Conservation (phyloP, 139 green algal species). For the Volvox reticuliferus region DNA sequence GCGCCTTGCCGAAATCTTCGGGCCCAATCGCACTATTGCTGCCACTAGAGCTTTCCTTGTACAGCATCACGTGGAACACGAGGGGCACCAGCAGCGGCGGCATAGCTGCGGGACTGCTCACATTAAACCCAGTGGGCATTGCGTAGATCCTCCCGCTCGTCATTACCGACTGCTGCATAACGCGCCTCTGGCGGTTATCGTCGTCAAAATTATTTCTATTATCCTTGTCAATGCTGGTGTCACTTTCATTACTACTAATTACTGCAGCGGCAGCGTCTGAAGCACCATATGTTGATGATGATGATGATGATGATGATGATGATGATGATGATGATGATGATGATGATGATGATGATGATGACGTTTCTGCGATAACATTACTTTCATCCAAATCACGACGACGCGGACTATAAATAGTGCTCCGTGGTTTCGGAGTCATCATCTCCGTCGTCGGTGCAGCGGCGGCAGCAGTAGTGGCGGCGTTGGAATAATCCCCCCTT, state of each 20-base stretch:
- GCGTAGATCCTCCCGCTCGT: neutral
- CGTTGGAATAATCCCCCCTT: too few species aligned
- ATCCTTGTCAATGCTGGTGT: too few species aligned
- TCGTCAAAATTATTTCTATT: too few species aligned
- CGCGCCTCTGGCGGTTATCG: too few species aligned
- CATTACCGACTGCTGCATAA: too few species aligned
- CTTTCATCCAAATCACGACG: neutral
- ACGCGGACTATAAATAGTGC: too few species aligned
- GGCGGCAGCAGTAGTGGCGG: too few species aligned
- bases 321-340: neutral
- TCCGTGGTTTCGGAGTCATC: too few species aligned
- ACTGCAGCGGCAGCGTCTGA: too few species aligned
- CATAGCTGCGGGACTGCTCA: neutral
- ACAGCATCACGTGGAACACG: slow-evolving; percentile 16
- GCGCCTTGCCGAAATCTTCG: neutral
- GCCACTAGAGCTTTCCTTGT: neutral
- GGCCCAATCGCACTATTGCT: neutral
- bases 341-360: neutral
- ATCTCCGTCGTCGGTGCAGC: too few species aligned
- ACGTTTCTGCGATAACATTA: neutral
- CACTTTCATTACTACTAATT: too few species aligned
- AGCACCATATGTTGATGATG: neutral
- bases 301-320: neutral
- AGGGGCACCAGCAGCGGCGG: neutral
- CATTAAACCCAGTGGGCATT: neutral